Percentiles rank a stretch among this genome's conserved stretches.
Conservation (phyloP, 768 basidiomycete genomes). For the Xerocomellus amylosporus region DNA sequence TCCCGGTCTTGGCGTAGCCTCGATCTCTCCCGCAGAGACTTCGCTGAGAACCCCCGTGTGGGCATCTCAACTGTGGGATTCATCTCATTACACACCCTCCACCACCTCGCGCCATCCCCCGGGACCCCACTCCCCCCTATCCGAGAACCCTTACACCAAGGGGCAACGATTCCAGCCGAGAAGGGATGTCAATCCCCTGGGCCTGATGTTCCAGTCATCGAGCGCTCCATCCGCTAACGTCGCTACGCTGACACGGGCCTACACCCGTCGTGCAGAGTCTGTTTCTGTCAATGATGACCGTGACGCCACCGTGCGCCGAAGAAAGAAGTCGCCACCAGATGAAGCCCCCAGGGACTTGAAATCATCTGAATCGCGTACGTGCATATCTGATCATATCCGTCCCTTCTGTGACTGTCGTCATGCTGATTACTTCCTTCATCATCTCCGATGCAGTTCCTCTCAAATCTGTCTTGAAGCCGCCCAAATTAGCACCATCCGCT, state of each 20-base stretch:
- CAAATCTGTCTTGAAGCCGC: conserved; percentile 80
- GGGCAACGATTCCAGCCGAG: conserved; percentile 39
- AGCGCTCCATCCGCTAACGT: conserved; percentile 62
- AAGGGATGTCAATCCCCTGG: conserved; percentile 43
- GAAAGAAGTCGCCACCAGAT: conserved; percentile 40
- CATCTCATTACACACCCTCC: conserved; percentile 44
- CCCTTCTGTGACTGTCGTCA: conserved; percentile 27
- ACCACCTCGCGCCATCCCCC: conserved; percentile 41
- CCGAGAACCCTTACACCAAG: conserved; percentile 41
- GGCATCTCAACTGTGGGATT: conserved; percentile 66
- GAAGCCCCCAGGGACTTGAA: conserved; percentile 39
- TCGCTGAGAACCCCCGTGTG: conserved; percentile 59
- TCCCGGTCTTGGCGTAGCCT: conserved; percentile 45
- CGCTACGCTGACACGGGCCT: conserved; percentile 52
- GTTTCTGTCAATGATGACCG: conserved; percentile 58
- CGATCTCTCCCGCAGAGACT: conserved; percentile 62
- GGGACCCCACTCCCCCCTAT: conserved; percentile 47
- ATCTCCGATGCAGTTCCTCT: conserved; percentile 49
- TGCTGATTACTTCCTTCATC: conserved; percentile 25
- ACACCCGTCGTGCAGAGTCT: conserved; percentile 68
- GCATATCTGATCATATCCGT: conserved; percentile 29
- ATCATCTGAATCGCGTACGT: conserved; percentile 48
- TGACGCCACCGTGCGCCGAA: conserved; percentile 72
- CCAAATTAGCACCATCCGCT: conserved; percentile 88
- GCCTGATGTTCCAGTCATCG: conserved; percentile 63